A percentile compares a stretch with the other conserved stretches of the same genome.
Conservation (phyloP, 2,329 filamentous ascomycete genomes). For the Fusarium sororula region DNA sequence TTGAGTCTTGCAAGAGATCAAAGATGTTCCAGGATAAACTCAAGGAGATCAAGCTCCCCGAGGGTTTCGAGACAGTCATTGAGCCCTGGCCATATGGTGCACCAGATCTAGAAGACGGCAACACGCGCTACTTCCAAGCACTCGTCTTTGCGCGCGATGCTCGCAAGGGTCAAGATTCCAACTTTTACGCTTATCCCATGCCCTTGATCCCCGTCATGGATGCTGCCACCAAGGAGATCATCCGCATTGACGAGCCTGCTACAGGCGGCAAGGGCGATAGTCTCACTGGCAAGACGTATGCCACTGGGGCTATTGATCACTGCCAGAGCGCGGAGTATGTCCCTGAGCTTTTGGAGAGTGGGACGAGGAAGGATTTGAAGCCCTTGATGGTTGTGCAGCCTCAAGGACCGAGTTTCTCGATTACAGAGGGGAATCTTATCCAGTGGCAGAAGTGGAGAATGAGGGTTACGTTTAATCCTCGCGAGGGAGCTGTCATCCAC, state of each 20-base stretch:
- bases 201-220: constrained; percentile 57
- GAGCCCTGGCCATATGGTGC: constrained; percentile 49
- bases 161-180: constrained; percentile 54
- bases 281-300: constrained; percentile 28
- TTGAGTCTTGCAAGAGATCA: constrained; percentile 43
- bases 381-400: constrained; percentile 61
- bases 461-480: constrained; percentile 73
- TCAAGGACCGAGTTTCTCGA: constrained; percentile 50
- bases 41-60: constrained; percentile 39
- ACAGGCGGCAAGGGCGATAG: constrained; percentile 46
- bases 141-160: constrained; percentile 47
- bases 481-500: constrained; percentile 75
- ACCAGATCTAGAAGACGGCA: constrained; percentile 43
- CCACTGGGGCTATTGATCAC: constrained; percentile 41
- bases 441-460: constrained; percentile 75
- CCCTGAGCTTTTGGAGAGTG: constrained; percentile 52
- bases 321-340: constrained; percentile 50
- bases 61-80: constrained; percentile 45
- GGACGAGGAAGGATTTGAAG: constrained; percentile 62
- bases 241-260: constrained; percentile 48
- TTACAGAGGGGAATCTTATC: constrained; percentile 55
- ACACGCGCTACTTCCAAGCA: constrained; percentile 46
- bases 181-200: constrained; percentile 65
- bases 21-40: constrained; percentile 46
- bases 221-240: constrained; percentile 41